Evolutionary conservation across 371 early-diverging fungal genomes (phyloP).

Genomic region (Syncephalastrum racemosum): DNA sequence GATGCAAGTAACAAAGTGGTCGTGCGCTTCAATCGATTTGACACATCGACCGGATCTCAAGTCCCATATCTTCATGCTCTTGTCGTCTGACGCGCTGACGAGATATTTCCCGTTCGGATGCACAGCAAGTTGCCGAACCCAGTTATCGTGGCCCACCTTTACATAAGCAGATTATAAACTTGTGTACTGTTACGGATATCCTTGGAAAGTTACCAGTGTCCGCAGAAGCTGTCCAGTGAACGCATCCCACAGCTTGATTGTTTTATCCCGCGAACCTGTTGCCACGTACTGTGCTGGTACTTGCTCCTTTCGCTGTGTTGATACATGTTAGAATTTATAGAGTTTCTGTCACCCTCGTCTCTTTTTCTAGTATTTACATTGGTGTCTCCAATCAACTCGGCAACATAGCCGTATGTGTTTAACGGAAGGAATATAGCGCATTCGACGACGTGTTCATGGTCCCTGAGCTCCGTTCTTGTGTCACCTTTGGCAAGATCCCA

Average conservation of each 20-base stretch:
- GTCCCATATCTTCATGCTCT: conserved; percentile 86
- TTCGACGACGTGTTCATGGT: conserved; percentile 94
- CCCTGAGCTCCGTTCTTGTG: conserved; percentile 72
- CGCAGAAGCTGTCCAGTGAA: conserved; percentile 63
- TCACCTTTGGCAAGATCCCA: conserved; percentile 79
- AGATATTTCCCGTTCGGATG: conserved; percentile 79
- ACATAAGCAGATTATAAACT: neutral
- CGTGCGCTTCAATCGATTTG: conserved; percentile 79
- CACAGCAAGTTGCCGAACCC: conserved; percentile 83
- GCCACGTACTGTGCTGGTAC: conserved; percentile 70
- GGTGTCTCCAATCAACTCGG: conserved; percentile 65
- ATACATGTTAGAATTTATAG: neutral
- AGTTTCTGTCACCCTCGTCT: conserved; percentile 59
- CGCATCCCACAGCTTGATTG: conserved; percentile 82
- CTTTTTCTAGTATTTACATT: conserved; percentile 64
- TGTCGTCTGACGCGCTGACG: conserved; percentile 82
- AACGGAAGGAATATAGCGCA: conserved; percentile 81
- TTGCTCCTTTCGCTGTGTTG: conserved; percentile 15
- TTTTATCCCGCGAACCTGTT: conserved; percentile 87
- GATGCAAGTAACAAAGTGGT: conserved; percentile 85
- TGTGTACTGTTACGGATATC: conserved; percentile 15
- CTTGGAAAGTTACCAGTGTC: conserved; percentile 18
- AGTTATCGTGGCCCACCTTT: conserved; percentile 90
- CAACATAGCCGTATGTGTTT: conserved; percentile 61
- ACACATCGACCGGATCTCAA: conserved; percentile 74